Evolutionary conservation across 2,329 filamentous ascomycete species (phyloP), one percentile per base, ranked within the genome.

Genomic region (Cladosporium sp.): DNA sequence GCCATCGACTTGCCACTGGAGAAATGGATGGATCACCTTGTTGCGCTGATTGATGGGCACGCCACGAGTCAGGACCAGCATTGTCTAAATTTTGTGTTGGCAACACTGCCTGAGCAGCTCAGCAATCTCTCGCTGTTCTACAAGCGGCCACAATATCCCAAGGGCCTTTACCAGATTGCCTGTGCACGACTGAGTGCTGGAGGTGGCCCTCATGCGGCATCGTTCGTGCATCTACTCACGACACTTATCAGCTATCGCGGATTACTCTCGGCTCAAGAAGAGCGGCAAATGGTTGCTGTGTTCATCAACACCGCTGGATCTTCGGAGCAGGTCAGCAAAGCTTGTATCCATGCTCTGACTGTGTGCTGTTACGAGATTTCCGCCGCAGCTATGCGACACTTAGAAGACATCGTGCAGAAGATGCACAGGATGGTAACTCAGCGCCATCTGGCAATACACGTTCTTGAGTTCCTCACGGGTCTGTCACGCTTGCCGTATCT

Each of bases 341-440:
- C 84, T 55, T 99, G 93, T 69, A 96, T 99, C 47, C 92, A 99
- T 67, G 92, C 92, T 0, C 75, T 99, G 17, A 91, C 90, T 0
- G 86, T 99, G 54, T 97, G 92, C 72, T 96, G 91, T 66, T 90
- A 96, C 62, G 93, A 99, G 68, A 80, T 96, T 20, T 91, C 93
- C 2, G 79, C 87, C 15, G 92, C 92, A 11, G 88, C 91, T 45
- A 89, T 86, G 64, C 95, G 92, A 65, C 86, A 84, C 17, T 77
- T 97, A 54, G 87, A 92, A 40, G 86, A 84, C 40, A 89, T 97
- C 58, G 77, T 99, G 50, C 87, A 91, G 62, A 92, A 89, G 65
- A 95, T 99, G 88, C 86, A 91, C 1, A 89, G 91, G 60, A 95
- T 96, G 62, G 95, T 99, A 62, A 97, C 93, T 1, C 91, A 96